A percentile compares a stretch with the other conserved stretches of the same genome.
Conservation (phyloP, 2,329 filamentous ascomycete species). For the Monosporascus cannonballus region DNA sequence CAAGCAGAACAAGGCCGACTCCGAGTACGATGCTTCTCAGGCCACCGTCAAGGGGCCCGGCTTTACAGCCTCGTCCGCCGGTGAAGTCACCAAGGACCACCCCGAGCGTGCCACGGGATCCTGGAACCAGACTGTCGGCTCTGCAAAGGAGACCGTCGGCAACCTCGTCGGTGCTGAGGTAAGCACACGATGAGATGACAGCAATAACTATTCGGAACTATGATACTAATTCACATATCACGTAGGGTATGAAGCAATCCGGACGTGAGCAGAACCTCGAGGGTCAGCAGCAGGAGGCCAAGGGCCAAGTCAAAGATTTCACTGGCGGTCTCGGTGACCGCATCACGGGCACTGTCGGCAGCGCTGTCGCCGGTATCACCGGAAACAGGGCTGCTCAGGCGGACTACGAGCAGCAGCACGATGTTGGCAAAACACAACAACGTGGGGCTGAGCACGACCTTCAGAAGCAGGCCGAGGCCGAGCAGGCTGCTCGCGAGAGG, state of each 20-base stretch:
- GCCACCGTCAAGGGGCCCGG: conserved; percentile 69
- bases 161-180: conserved; percentile 69
- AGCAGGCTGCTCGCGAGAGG: conserved; percentile 14
- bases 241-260: conserved; percentile 58
- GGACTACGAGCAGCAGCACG: conserved; percentile 64
- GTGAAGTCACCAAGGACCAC: conserved; percentile 66
- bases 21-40: conserved; percentile 69
- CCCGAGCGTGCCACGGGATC: conserved; percentile 64
- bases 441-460: conserved; percentile 78
- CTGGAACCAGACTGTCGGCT: conserved; percentile 87
- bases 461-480: conserved; percentile 59
- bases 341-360: conserved; percentile 65
- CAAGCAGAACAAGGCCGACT: conserved; percentile 58
- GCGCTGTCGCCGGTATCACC: conserved; percentile 63
- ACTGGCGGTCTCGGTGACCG: conserved; percentile 61
- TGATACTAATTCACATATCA: neutral
- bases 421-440: conserved; percentile 77
- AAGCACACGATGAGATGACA: conserved; percentile 13
- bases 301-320: conserved; percentile 73
- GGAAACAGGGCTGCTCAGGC: conserved; percentile 62
- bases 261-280: conserved; percentile 74
- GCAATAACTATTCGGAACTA: neutral
- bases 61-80: conserved; percentile 61
- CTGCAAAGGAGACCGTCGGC: conserved; percentile 76
- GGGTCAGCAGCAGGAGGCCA: conserved; percentile 76